Conservation (phyloP, 805 yeast genomes). For the Ogataea dorogensis region DNA sequence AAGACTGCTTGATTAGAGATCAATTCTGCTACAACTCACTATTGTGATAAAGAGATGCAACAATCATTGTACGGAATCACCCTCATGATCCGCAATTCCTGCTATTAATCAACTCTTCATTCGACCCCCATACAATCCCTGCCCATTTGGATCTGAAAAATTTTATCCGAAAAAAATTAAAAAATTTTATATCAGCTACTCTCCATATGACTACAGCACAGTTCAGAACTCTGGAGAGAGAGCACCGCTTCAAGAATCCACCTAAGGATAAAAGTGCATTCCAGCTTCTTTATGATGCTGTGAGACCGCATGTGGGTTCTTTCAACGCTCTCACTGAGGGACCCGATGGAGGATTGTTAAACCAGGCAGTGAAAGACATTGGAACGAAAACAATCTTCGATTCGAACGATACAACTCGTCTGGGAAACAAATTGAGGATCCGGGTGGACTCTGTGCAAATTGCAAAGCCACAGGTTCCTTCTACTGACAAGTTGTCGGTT, state of each 20-base stretch:
- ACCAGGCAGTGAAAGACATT: constrained; percentile 83
- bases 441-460: constrained; percentile 89
- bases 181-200: constrained; percentile 8
- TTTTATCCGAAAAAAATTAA: constrained; percentile 1
- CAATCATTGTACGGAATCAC: no score
- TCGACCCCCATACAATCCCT: constrained; percentile 2
- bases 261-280: constrained; percentile 82
- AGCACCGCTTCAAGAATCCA: constrained; percentile 79
- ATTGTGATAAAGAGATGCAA: no score
- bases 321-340: constrained; percentile 94
- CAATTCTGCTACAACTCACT: no score
- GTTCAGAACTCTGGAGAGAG: constrained; percentile 85
- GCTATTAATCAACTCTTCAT: neutral
- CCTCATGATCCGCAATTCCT: no score
- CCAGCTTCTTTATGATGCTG: constrained; percentile 85
- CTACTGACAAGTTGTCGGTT: constrained; percentile 67
- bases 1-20: no score
- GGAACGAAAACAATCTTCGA: constrained; percentile 87
- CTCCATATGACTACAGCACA: constrained; percentile 40
- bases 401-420: constrained; percentile 59
- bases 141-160: constrained; percentile 13
- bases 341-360: constrained; percentile 77
- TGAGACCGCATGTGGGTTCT: constrained; percentile 92
- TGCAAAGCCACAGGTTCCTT: constrained; percentile 76
- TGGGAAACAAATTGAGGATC: constrained; percentile 82